Percentiles rank a stretch among this genome's conserved stretches.
phyloP scores from a whole-genome alignment of 768 basidiomycete species.

The Pleurotus djamor region DNA sequence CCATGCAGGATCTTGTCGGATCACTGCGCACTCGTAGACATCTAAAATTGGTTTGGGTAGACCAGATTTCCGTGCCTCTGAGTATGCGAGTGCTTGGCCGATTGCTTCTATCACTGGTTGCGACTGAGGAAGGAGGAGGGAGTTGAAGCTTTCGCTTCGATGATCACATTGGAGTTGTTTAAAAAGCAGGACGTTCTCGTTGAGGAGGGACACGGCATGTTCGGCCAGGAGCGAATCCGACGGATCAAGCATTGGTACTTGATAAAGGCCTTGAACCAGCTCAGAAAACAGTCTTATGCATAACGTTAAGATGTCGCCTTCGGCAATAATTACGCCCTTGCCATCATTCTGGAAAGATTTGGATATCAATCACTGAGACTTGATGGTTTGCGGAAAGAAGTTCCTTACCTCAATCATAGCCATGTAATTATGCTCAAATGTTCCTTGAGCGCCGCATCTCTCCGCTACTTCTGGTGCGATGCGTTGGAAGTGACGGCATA shows the following conservation, averaged over 20 bases:
- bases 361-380: conserved; percentile 12
- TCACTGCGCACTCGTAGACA: conserved; percentile 50
- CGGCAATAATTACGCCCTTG: conserved; percentile 60
- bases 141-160: conserved; percentile 50
- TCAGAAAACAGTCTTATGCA: conserved; percentile 61
- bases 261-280: conserved; percentile 52
- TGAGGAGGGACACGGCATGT: conserved; percentile 43
- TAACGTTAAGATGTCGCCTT: conserved; percentile 49
- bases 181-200: conserved; percentile 43
- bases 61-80: conserved; percentile 41
- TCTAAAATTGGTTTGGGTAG: conserved; percentile 50
- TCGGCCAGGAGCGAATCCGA: conserved; percentile 49
- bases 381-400: background rate
- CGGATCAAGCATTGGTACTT: conserved; percentile 47
- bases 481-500: conserved; percentile 52
- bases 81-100: conserved; percentile 61
- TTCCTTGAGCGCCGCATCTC: conserved; percentile 65
- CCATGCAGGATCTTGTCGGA: conserved; percentile 57
- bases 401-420: conserved; percentile 45
- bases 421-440: conserved; percentile 64
- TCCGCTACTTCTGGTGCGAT: conserved; percentile 54
- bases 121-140: conserved; percentile 54
- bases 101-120: conserved; percentile 55
- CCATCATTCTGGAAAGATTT: conserved; percentile 32
- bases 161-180: conserved; percentile 35